A percentile compares a stretch with the other conserved stretches of the same genome.
Evolutionary conservation across 2,329 filamentous ascomycete species (phyloP).

Genomic region (Aspergillus spinulosporus): DNA sequence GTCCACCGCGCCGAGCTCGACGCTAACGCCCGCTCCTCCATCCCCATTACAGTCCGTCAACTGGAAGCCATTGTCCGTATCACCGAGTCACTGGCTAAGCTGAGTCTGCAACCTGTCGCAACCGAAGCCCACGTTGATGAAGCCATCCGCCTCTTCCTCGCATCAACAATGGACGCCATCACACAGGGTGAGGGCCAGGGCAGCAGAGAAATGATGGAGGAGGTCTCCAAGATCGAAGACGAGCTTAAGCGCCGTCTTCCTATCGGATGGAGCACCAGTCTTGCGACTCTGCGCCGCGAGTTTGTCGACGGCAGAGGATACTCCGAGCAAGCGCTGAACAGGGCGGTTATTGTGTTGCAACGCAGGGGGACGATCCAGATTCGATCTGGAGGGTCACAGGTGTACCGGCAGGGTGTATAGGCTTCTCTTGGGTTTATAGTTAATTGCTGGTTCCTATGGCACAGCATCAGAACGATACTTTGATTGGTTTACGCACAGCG

Average conservation of each 20-base stretch:
- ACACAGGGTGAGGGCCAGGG: conserved; percentile 82
- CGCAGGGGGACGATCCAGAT: conserved; percentile 71
- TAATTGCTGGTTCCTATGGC: conserved; percentile 4
- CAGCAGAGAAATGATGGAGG: conserved; percentile 86
- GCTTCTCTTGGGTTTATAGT: conserved; percentile 7
- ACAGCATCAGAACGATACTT: conserved; percentile 13
- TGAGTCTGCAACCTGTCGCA: conserved; percentile 80
- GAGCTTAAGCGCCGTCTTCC: conserved; percentile 84
- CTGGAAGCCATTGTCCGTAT: conserved; percentile 97
- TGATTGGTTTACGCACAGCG: conserved; percentile 22
- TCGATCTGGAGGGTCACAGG: conserved; percentile 50
- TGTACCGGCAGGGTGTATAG: conserved; percentile 50
- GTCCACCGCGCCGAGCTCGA: conserved; percentile 89
- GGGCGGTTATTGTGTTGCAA: conserved; percentile 82
- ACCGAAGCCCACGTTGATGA: conserved; percentile 93
- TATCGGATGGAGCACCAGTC: conserved; percentile 91
- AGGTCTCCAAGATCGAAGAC: conserved; percentile 81
- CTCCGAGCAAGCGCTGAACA: conserved; percentile 79
- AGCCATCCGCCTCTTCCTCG: conserved; percentile 93
- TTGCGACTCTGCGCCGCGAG: conserved; percentile 81
- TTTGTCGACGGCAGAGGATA: conserved; percentile 92
- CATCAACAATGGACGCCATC: conserved; percentile 96
- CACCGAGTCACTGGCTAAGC: conserved; percentile 90
- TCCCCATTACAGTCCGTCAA: conserved; percentile 96
- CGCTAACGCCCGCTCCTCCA: conserved; percentile 84